Evolutionary conservation across 2,329 filamentous ascomycete genomes (phyloP), one percentile per base, ranked within the genome.

Genomic region (Fusarium mundagurra): DNA sequence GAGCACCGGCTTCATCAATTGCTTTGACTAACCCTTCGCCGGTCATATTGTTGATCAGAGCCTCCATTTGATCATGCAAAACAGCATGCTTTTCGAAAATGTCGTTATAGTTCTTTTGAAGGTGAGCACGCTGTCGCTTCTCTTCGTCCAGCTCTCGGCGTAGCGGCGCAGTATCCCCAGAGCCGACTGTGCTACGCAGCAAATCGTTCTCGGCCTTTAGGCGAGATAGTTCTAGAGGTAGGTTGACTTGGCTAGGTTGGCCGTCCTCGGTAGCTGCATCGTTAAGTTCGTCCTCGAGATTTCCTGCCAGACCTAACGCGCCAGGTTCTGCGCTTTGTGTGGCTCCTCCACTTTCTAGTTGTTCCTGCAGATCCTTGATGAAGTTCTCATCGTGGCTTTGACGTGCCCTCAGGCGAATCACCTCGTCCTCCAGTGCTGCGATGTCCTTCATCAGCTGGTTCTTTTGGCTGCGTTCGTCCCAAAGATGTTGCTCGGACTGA

Each of bases 201-300:
- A 92, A 80, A 41, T 87, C 86, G 74, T 91, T 91, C 80, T 92
- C 91, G 11, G 90, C 88, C 77, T 88, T 89, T 54, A 92, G 82
- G 39, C 90, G 86, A 36, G 88, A 88, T 29, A 90, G 79, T 77
- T 90, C 88, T 24, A 90, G 80, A 17, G 85, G 84, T 55, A 88
- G 81, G 61, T 84, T 84, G 17, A 81, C 78, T 18, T 82, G 80
- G 18, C 69, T 59, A 57, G 61, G 39, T 29, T 75, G 72, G 17
- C 72, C 77, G 43, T 81, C 81, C 11, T 84, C 82, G 67, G 84
- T 83, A 45, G 80, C 79, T 31, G 87, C 86, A 65, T 84, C 85
- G 59, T 89, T 87, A 9, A 92, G 84, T 79, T 92, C 90, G 67
- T 91, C 88, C 79, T 91, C 90, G 14, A 92, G 86, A 67, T 83